Percentiles rank a stretch among this genome's conserved stretches.
These are phyloP conservation scores for Penicillium sclerotigenum DNA, from an alignment of 2,329 filamentous ascomycete species.

Conservation along the genomic window DNA sequence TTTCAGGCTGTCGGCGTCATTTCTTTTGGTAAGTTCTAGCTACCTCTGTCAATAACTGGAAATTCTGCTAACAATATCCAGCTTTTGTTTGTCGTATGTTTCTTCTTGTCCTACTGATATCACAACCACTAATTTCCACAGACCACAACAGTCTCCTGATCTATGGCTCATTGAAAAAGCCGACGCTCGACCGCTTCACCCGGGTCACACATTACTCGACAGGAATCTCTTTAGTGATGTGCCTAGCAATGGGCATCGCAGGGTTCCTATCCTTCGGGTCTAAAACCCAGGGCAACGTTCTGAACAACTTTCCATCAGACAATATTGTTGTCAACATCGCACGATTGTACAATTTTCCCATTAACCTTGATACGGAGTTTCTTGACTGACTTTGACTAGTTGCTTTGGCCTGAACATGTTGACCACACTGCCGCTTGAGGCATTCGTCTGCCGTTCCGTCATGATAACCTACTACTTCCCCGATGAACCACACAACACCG, in stretches of 20 bases:
- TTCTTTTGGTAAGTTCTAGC: slow-evolving; percentile 70
- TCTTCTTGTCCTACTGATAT: neutral
- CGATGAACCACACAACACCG: slow-evolving; percentile 72
- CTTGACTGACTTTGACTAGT: slow-evolving; percentile 33
- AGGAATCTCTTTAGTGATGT: slow-evolving; percentile 83
- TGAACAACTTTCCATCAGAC: slow-evolving; percentile 93
- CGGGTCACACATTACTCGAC: slow-evolving; percentile 93
- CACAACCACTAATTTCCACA: slow-evolving; percentile 28
- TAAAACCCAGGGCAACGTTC: slow-evolving; percentile 86
- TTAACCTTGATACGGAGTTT: neutral
- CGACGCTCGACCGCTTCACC: slow-evolving; percentile 92
- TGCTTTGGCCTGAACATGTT: slow-evolving; percentile 99
- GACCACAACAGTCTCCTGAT: slow-evolving; percentile 97
- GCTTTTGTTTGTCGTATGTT: slow-evolving; percentile 64
- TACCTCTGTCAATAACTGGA: neutral
- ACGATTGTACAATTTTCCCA: slow-evolving; percentile 56
- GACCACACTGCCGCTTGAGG: slow-evolving; percentile 91
- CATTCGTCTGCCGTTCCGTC: slow-evolving; percentile 95
- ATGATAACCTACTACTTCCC: slow-evolving; percentile 83
- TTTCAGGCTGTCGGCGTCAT: slow-evolving; percentile 98
- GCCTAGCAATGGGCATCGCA: slow-evolving; percentile 78
- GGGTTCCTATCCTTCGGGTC: slow-evolving; percentile 94
- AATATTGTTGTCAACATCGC: slow-evolving; percentile 94
- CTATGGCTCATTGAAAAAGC: slow-evolving; percentile 89
- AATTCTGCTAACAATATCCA: slow-evolving; percentile 37